These are phyloP conservation scores for Heliocybe sulcata DNA, from an alignment of 1,284 basidiomycete genomes.

Conservation along the genomic window DNA sequence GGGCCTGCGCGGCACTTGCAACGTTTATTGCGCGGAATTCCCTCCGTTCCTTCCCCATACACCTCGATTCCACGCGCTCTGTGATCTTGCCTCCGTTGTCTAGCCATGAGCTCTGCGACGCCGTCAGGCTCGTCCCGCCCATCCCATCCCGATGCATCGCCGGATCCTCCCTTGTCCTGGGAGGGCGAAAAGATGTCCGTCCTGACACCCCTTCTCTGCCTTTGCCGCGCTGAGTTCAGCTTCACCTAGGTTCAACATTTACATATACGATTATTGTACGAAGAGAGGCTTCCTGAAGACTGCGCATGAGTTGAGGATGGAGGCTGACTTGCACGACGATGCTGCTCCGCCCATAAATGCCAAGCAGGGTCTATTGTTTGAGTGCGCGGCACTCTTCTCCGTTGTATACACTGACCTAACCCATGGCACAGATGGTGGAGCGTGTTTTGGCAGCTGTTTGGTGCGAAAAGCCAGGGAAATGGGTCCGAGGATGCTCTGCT, in stretches of 20 bases:
- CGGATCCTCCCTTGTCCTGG: slow-evolving; percentile 30
- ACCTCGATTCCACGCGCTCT: background rate
- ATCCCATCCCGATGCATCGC: slow-evolving; percentile 5
- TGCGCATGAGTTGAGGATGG: slow-evolving; percentile 51
- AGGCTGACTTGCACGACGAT: slow-evolving; percentile 47
- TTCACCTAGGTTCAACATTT: slow-evolving; percentile 69
- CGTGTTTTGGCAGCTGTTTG: slow-evolving; percentile 79
- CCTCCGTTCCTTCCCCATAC: slow-evolving; percentile 6
- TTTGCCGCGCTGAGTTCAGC: slow-evolving; percentile 3
- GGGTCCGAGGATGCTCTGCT: slow-evolving; percentile 62
- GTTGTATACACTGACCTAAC: background rate
- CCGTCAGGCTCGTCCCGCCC: slow-evolving; percentile 8
- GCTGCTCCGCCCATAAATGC: slow-evolving; percentile 58
- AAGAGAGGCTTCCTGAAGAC: slow-evolving; percentile 72
- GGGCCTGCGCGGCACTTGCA: background rate
- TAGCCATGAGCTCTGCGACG: slow-evolving; percentile 7
- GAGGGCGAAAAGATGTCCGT: slow-evolving; percentile 50
- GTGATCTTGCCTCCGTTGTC: slow-evolving; percentile 3
- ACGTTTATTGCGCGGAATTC: background rate
- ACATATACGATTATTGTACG: slow-evolving; percentile 75
- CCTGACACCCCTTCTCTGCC: slow-evolving; percentile 8
- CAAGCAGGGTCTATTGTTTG: slow-evolving; percentile 72
- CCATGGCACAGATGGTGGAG: slow-evolving; percentile 70
- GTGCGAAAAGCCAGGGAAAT: slow-evolving; percentile 59
- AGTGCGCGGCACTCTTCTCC: slow-evolving; percentile 40